Evolutionary conservation across 2,329 filamentous ascomycete genomes (phyloP).

Genomic region (Sporothrix pseudoabietina): DNA sequence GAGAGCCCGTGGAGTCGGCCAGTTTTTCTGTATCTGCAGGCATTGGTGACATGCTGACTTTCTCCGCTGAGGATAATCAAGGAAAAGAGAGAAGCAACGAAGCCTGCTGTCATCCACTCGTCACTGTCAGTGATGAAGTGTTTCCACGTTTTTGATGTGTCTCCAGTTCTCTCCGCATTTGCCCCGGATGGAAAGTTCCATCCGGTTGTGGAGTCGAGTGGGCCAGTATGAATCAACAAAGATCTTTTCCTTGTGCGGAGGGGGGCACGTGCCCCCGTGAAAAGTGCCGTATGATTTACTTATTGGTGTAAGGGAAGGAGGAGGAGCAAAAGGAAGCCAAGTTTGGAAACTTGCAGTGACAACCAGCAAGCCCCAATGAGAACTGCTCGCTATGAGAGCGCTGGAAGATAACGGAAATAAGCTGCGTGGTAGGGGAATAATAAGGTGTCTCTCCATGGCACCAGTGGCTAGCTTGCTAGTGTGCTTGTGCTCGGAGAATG

Average conservation of each 20-base stretch:
- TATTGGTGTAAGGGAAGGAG: too few relatives aligned
- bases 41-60: not conserved
- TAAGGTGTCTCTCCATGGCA: too few relatives aligned
- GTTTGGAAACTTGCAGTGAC: too few relatives aligned
- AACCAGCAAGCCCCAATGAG: too few relatives aligned
- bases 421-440: too few relatives aligned
- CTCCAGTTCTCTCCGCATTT: not conserved
- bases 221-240: not conserved
- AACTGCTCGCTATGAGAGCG: too few relatives aligned
- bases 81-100: not conserved
- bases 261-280: not conserved
- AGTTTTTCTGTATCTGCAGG: not conserved
- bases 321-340: too few relatives aligned
- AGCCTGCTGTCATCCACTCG: not conserved
- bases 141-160: not conserved
- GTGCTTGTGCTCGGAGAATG: not conserved
- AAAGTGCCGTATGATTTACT: not conserved
- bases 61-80: not conserved
- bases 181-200: not conserved
- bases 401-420: too few relatives aligned
- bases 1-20: not conserved
- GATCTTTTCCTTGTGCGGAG: not conserved
- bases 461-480: too few relatives aligned
- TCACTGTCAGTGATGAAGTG: not conserved
- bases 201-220: slow-evolving; percentile 2